Evolutionary conservation across 192 early-diverging fungal species (phyloP).

Genomic region (Pilobolus umbonatus): DNA sequence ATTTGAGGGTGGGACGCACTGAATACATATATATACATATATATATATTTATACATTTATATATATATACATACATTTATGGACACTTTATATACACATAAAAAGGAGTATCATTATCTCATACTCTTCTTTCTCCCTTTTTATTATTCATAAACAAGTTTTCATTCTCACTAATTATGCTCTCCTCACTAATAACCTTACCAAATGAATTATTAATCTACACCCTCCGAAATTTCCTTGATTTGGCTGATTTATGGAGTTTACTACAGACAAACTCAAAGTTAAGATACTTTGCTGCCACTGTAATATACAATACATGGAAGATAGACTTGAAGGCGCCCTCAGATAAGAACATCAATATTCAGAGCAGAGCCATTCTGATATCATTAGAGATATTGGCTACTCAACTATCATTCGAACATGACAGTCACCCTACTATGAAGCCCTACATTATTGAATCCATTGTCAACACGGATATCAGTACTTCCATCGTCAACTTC

Average conservation of each 20-base stretch:
- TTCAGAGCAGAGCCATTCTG: conserved; percentile 31
- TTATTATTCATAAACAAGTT: background rate
- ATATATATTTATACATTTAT: too few relatives aligned
- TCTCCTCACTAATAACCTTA: conserved; percentile 11
- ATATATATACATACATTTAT: too few relatives aligned
- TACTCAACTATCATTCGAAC: conserved; percentile 10
- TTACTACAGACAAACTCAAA: conserved; percentile 22
- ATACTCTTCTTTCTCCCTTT: background rate
- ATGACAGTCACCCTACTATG: background rate
- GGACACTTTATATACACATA: too few relatives aligned
- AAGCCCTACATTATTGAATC: background rate
- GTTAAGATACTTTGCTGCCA: conserved; percentile 22
- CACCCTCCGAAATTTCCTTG: conserved; percentile 25
- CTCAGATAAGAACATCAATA: conserved; percentile 23
- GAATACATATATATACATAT: too few relatives aligned
- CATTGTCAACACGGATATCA: background rate
- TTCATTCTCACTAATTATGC: background rate
- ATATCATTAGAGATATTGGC: conserved; percentile 28
- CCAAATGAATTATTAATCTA: conserved; percentile 34
- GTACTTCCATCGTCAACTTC: background rate
- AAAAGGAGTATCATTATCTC: too few relatives aligned
- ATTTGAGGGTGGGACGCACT: too few relatives aligned
- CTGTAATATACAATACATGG: conserved; percentile 26
- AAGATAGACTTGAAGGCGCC: conserved; percentile 22
- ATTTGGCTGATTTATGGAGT: conserved; percentile 29